These are phyloP conservation scores for Neurospora sp. DNA, from an alignment of 495 filamentous ascomycete species.

Conservation along the genomic window DNA sequence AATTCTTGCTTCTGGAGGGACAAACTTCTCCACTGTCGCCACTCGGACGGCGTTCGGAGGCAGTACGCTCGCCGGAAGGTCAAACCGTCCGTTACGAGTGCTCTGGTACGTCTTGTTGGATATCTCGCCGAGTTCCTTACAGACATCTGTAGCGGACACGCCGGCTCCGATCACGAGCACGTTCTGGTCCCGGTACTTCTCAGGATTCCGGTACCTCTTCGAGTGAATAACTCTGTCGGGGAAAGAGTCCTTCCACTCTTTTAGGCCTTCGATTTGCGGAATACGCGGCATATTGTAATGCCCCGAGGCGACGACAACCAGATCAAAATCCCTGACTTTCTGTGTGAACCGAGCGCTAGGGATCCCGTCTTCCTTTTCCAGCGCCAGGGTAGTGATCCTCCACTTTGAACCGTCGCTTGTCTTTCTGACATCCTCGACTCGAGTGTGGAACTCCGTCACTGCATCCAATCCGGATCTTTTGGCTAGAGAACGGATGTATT, in stretches of 20 bases:
- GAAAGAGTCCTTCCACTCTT: conserved; percentile 42
- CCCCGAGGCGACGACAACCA: conserved; percentile 47
- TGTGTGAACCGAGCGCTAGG: conserved; percentile 1
- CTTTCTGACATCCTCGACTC: conserved; percentile 46
- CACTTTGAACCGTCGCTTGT: conserved; percentile 31
- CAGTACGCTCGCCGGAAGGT: conserved; percentile 39
- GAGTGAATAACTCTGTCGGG: conserved; percentile 47
- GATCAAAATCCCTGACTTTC: conserved; percentile 38
- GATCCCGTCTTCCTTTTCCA: conserved; percentile 16
- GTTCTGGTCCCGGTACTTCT: conserved; percentile 37
- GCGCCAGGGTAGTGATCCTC: conserved; percentile 35
- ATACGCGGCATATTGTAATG: conserved; percentile 50
- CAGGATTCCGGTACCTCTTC: conserved; percentile 47
- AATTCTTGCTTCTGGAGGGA: conserved; percentile 3
- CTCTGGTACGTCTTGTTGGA: conserved; percentile 48
- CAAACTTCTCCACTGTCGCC: conserved; percentile 33
- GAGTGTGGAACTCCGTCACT: conserved; percentile 44
- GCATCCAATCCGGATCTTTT: conserved; percentile 36
- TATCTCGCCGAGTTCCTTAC: conserved; percentile 41
- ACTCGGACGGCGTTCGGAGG: conserved; percentile 42
- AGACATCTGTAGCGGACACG: conserved; percentile 52
- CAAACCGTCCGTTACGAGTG: conserved; percentile 46
- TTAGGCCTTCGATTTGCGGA: conserved; percentile 45
- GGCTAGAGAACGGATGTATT: conserved; percentile 52
- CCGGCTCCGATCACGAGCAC: conserved; percentile 51